Evolutionary conservation across 371 early-diverging fungal species (phyloP), one percentile per base, ranked within the genome.

Genomic region (Rhizopus sp.): DNA sequence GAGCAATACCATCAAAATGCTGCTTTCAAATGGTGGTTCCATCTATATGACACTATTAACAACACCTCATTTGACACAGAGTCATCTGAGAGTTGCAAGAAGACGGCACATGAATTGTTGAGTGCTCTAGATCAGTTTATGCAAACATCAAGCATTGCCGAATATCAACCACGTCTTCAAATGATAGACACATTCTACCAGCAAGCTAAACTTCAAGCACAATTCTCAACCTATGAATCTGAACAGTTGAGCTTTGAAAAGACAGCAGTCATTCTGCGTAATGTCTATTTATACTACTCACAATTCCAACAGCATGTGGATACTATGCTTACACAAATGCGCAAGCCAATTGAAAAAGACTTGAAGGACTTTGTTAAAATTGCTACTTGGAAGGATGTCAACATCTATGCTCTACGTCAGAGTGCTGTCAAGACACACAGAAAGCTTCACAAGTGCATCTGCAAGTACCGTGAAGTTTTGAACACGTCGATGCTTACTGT

Each of bases 381-480:
- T 58, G 96, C 97, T 10, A 89, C 84, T 46, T 98, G 97, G 96
- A 94, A 95, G 73, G 99, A 98, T 72, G 89, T 95, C 39, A 98
- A 96, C 59, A 90, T 95, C n/a, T 89, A 89, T 61, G 94, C 98
- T 0, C 75, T 98, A 40, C 86, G 89, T 38, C 92, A 91, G 59
- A 92, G 92, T 74, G 94, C 97, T 2, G 86, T 86, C 48, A 89
- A 90, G 76, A 93, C 96, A 5, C 98, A 97, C 66, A 75, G 86
- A 57, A 93, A 94, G 32, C 75, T 98, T 44, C 81, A 89, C 72
- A 96, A 96, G 77, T 90, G 92, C 63, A 80, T 97, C 53, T 86
- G 88, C 44, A 92, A 92, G 66, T 96, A 94, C 72, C 80, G 91
- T 13, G 88, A 89, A 44, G 80, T 89, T 0, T 72, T 95, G 50